These are phyloP conservation scores for Lentinula lateritia DNA, from an alignment of 768 basidiomycete species.

Conservation along the genomic window DNA sequence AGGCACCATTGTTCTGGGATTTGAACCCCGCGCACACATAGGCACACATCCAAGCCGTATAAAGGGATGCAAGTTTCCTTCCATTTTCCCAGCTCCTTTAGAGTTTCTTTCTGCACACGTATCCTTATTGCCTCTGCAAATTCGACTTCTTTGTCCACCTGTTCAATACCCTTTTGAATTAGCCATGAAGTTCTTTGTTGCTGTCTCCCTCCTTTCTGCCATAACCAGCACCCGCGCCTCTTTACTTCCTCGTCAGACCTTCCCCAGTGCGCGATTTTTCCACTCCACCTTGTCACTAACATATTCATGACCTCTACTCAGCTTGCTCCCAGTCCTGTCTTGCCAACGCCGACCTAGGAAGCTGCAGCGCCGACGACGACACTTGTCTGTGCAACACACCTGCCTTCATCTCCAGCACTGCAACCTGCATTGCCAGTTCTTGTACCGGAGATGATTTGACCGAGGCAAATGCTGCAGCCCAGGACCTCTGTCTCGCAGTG, in stretches of 20 bases:
- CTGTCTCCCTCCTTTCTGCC: not conserved
- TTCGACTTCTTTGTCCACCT: not conserved
- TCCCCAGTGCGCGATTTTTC: conserved; percentile 17
- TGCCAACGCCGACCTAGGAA: conserved; percentile 30
- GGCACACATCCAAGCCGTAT: not conserved
- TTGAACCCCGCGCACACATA: not conserved
- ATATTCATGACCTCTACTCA: conserved; percentile 16
- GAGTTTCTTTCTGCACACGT: not conserved
- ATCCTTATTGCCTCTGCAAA: conserved; percentile 2
- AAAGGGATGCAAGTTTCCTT: not conserved
- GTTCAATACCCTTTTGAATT: not conserved
- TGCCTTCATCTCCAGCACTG: conserved; percentile 39
- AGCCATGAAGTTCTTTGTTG: conserved; percentile 4
- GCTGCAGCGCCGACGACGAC: conserved; percentile 45
- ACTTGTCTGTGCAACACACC: conserved; percentile 50
- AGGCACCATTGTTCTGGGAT: not conserved
- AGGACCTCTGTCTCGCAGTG: conserved; percentile 38
- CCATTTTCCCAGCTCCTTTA: conserved; percentile 2
- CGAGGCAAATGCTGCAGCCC: conserved; percentile 34
- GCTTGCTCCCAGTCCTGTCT: conserved; percentile 52
- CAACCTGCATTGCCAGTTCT: conserved; percentile 39
- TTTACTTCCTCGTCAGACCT: conserved; percentile 1
- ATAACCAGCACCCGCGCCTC: not conserved
- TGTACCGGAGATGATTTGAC: conserved; percentile 45
- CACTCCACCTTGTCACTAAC: not conserved